Conservation (phyloP, 75 land plant genomes). For the Picea glauca region DNA sequence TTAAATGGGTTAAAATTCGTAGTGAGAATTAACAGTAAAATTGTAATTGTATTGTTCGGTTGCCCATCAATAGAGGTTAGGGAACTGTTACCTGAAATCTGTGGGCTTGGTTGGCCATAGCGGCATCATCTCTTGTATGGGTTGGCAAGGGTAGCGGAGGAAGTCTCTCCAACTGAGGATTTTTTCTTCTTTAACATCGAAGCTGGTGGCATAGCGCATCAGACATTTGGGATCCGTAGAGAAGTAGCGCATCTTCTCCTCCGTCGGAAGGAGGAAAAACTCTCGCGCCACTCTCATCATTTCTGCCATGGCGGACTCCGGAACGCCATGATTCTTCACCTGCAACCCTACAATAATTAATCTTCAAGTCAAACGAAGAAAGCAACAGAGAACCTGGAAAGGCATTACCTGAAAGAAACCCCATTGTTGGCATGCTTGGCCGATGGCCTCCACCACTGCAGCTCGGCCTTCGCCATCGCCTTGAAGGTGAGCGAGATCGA, state of each 20-base stretch:
- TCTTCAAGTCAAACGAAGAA: no score
- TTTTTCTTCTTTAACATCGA: conserved; percentile 66
- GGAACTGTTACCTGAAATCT: conserved; percentile 16
- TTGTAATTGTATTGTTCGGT: no score
- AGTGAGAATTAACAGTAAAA: no score
- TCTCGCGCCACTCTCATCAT: conserved; percentile 38
- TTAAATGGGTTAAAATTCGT: no score
- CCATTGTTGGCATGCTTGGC: conserved; percentile 54
- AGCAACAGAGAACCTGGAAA: no score
- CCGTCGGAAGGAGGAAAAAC: conserved; percentile 64
- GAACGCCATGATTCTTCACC: conserved; percentile 69
- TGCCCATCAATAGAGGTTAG: no score
- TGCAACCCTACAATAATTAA: not conserved
- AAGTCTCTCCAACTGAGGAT: conserved; percentile 92
- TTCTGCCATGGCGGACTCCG: conserved; percentile 17
- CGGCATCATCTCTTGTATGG: conserved; percentile 52
- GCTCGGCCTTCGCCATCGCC: conserved; percentile 10
- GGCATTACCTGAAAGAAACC: conserved; percentile 72
- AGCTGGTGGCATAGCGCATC: conserved; percentile 79
- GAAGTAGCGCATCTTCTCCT: conserved; percentile 70
- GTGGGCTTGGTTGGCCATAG: conserved; percentile 77
- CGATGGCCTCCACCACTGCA: conserved; percentile 30
- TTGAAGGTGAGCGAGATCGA: conserved; percentile 37
- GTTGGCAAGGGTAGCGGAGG: conserved; percentile 75
- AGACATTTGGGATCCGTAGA: conserved; percentile 59